phyloP scores from a whole-genome alignment of 208 protist genomes.

The Acanthamoeba castellanii region DNA sequence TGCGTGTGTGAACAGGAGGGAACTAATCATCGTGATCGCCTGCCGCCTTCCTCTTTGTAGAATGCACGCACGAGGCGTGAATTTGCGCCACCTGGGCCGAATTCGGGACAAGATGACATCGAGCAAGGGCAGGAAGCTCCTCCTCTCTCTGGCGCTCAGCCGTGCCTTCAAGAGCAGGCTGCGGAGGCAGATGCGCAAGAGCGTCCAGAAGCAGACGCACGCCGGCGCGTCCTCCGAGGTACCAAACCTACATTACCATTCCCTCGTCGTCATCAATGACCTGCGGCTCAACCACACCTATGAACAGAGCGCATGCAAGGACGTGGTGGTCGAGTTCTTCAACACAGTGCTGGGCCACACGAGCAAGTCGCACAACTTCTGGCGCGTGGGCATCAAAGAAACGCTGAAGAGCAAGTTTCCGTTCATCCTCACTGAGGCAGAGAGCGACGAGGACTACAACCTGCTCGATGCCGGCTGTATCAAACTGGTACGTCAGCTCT shows the following conservation, averaged over 20 bases:
- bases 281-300: too few species aligned
- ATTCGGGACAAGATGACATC: too few species aligned
- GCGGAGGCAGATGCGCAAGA: not conserved
- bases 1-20: too few species aligned
- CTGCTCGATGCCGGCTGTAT: not conserved
- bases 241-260: too few species aligned
- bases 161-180: not conserved
- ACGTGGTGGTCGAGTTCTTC: not conserved
- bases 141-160: not conserved
- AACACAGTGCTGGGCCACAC: not conserved
- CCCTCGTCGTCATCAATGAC: too few species aligned
- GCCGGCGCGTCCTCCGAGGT: too few species aligned
- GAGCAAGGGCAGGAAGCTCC: too few species aligned
- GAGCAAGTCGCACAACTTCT: not conserved
- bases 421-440: not conserved
- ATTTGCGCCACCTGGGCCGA: too few species aligned
- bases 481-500: not conserved
- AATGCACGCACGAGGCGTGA: too few species aligned
- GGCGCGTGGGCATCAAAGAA: not conserved
- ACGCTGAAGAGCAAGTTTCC: not conserved
- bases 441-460: not conserved
- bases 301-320: not conserved
- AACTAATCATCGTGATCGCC: too few species aligned
- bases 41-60: too few species aligned
- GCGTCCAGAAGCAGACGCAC: not conserved